A percentile compares a stretch with the other conserved stretches of the same genome.
These are phyloP conservation scores for Fusarium sp. DNA, from an alignment of 2,329 filamentous ascomycete species.

Conservation along the genomic window DNA sequence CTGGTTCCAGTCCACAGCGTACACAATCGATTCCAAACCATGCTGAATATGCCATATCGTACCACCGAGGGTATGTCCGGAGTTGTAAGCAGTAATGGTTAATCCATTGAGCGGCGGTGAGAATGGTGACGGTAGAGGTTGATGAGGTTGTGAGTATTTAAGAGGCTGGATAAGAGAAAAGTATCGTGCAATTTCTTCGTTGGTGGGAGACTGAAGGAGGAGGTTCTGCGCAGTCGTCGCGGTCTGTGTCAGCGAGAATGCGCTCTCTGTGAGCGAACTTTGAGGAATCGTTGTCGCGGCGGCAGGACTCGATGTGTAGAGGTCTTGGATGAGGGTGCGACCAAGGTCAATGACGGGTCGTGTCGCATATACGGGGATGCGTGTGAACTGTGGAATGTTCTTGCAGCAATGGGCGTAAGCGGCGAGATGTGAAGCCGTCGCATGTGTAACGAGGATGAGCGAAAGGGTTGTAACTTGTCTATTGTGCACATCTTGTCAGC, in stretches of 20 bases:
- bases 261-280: constrained; percentile 74
- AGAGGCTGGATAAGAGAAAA: constrained; percentile 91
- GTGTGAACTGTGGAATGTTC: constrained; percentile 89
- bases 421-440: constrained; percentile 89
- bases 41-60: constrained; percentile 99
- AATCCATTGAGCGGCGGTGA: constrained; percentile 90
- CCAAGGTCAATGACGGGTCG: constrained; percentile 93
- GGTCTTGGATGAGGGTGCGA: constrained; percentile 87
- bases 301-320: constrained; percentile 90
- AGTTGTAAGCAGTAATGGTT: constrained; percentile 96
- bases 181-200: constrained; percentile 91
- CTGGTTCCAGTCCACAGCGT: constrained; percentile 98
- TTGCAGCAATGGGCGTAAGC: constrained; percentile 98
- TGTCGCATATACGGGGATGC: constrained; percentile 95
- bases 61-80: constrained; percentile 93
- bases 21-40: constrained; percentile 95
- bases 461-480: constrained; percentile 93
- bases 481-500: constrained; percentile 34
- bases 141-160: constrained; percentile 96
- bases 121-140: constrained; percentile 86
- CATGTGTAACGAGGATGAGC: constrained; percentile 92
- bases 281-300: constrained; percentile 85
- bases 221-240: constrained; percentile 64
- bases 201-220: constrained; percentile 75
- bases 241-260: constrained; percentile 64